Evolutionary conservation across 2,329 filamentous ascomycete genomes (phyloP).

Genomic region (Neopestalotiopsis rosae): DNA sequence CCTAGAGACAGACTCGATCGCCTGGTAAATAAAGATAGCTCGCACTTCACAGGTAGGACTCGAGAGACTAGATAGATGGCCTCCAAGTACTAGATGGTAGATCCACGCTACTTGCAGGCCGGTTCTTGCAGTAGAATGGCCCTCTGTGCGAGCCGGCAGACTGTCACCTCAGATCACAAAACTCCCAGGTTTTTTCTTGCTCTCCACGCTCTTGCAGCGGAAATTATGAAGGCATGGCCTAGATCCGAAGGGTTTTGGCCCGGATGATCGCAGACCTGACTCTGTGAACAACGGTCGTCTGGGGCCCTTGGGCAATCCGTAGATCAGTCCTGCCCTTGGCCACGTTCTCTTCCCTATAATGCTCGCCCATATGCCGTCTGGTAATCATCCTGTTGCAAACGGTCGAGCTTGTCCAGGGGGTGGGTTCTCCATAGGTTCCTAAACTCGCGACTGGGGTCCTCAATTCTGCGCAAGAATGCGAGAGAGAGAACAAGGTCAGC

Average conservation of each 20-base stretch:
- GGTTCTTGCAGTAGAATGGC: neutral
- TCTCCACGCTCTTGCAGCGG: neutral
- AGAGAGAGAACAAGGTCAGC: neutral
- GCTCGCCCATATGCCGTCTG: neutral
- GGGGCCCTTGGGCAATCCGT: neutral
- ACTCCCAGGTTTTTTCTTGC: neutral
- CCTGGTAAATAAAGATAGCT: neutral
- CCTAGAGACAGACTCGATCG: neutral
- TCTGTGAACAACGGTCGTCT: neutral
- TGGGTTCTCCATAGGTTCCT: neutral
- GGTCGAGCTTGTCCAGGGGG: neutral
- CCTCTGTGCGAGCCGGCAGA: neutral
- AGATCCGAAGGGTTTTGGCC: neutral
- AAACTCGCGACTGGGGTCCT: neutral
- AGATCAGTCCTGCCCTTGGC: neutral
- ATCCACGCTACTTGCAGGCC: too few relatives aligned
- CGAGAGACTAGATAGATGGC: neutral
- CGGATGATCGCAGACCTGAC: neutral
- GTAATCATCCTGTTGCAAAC: conserved; percentile 1
- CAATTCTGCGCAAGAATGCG: neutral
- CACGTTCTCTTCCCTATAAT: neutral
- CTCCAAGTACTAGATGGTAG: neutral
- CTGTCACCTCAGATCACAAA: neutral
- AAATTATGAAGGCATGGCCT: conserved; percentile 1
- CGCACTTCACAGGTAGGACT: neutral